Evolutionary conservation across 2,329 filamentous ascomycete species (phyloP), one percentile per base, ranked within the genome.

Genomic region (Xylariaceae sp.): DNA sequence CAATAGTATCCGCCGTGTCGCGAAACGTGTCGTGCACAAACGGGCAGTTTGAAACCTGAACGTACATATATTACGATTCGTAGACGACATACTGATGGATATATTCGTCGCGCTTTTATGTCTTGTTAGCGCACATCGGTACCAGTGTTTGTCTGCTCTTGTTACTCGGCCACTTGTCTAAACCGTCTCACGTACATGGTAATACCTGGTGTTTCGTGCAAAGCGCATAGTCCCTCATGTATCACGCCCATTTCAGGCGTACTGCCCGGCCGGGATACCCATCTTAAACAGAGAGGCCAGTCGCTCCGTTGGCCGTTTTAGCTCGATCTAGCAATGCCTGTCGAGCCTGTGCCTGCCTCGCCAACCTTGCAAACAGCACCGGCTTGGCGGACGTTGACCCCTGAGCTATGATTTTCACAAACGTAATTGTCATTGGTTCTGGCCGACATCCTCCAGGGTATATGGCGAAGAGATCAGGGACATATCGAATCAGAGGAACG

Each of bases 311-410:
- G 57, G 62, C 56, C 51, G 60, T 5, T 59, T 58, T 60, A 65
- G 62, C 69, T 68, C 63, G 63, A 71, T 71, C 65, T 66, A 68
- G 67, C 60, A 69, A 65, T 56, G 62, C 58, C 56, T 63, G 60
- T 53, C n/a, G n/a, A n/a, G 45, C 45, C 43, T 53, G n/a, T 28
- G 22, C 22, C 22, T 28, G 22, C 22, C 31, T 46, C 44, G 34
- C 47, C 54, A 56, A 51, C 54, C 51, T 34, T 49, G 45, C 51
- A 51, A 36, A 42, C 54, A 47, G 48, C 45, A 11, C 45, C 52
- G 42, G 55, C 55, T 43, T 55, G 38, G 16, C 47, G 46, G 42
- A 53, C 43, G 47, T 48, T 45, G 17, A 51, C 42, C 55, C 45
- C 53, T 47, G 49, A 47, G 31, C n/a, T 49, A 53, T 57, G 53